Base-by-base conservation (phyloP, 2,329 filamentous ascomycete genomes). In the Calonectria hawksworthii region DNA sequence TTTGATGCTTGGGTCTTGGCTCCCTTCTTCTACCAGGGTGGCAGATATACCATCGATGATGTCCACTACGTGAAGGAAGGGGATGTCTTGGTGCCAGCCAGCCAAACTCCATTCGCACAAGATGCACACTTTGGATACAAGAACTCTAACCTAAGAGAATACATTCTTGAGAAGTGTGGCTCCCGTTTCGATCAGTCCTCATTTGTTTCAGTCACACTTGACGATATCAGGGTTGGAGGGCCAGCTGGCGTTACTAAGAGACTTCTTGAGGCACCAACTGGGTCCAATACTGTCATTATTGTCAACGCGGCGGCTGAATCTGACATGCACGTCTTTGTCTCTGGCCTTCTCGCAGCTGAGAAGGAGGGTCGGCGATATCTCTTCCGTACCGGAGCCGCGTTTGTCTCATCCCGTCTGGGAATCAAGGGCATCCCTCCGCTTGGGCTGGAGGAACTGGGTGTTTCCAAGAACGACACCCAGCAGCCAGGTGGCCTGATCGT, bases 1-100 rank as follows among this genome's bases (percentile, higher is more conserved):
- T 85, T 86, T 1, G 89, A 91, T 74, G 89, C 86, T 0, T 90
- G 89, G 86, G 83, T 92, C 3, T 82, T 92, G 0, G 89, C 89
- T 0, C 91, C 91, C 0, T 92, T 92, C 80, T 92, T 92, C 80
- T 83, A 88, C 4, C 90, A 92, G 76, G 91, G 91, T 6, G 90
- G 90, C 0, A 80, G 91, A 3, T 89, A 89, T 41, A 92, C 90
- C 0, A 90, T 92, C 18, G 79, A 89, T 34, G 88, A 92, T 78
- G 86, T 92, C 1, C 90, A 92, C 78, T 92, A 92, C 72, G 90
- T 92, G 11, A 86, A 87, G 0, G 89, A 92, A 61, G 87, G 86
- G 0, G 86, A 87, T 0, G 77, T 64, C 0, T 47, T 81, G 0
- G 72, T 78, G 0, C 80, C 90, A 0, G 89, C 90, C 0, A 87